These are phyloP conservation scores for Mycena epipterygia DNA, from an alignment of 768 basidiomycete genomes.

Conservation along the genomic window DNA sequence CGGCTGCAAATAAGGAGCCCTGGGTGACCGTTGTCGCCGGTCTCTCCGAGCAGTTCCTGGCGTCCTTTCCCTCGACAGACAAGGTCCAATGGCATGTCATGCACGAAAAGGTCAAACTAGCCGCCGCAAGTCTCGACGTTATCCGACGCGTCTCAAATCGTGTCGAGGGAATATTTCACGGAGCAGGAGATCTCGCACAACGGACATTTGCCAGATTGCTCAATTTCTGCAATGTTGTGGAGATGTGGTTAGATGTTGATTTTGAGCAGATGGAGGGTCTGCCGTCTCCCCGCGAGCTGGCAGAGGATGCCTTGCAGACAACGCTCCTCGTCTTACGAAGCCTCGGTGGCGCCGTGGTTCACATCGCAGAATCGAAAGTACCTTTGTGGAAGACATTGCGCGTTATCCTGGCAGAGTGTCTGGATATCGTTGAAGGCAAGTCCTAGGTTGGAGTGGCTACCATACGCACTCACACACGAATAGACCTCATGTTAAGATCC, in stretches of 20 bases:
- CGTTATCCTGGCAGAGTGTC: constrained; percentile 54
- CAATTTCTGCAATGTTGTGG: constrained; percentile 67
- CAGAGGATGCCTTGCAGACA: constrained; percentile 59
- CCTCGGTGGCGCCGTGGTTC: constrained; percentile 55
- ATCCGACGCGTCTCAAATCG: constrained; percentile 64
- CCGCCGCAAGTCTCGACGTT: constrained; percentile 67
- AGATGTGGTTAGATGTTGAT: constrained; percentile 69
- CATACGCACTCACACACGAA: constrained; percentile 16
- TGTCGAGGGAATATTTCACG: constrained; percentile 65
- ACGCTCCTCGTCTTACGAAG: constrained; percentile 61
- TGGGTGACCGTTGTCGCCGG: constrained; percentile 67
- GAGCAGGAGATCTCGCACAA: constrained; percentile 59
- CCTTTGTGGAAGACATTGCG: constrained; percentile 60
- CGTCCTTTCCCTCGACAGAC: constrained; percentile 67
- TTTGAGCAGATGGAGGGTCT: constrained; percentile 53
- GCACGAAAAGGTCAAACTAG: constrained; percentile 70
- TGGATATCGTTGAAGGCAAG: constrained; percentile 59
- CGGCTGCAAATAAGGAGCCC: constrained; percentile 49
- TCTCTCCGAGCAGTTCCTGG: constrained; percentile 67
- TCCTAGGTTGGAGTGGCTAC: constrained; percentile 18
- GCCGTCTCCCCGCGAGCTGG: constrained; percentile 63
- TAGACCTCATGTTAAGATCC: constrained; percentile 52
- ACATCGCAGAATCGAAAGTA: constrained; percentile 44
- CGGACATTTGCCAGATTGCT: constrained; percentile 66
- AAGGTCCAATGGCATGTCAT: constrained; percentile 65